phyloP scores from a whole-genome alignment of 2,329 filamentous ascomycete genomes.

The Diaporthe sp. region DNA sequence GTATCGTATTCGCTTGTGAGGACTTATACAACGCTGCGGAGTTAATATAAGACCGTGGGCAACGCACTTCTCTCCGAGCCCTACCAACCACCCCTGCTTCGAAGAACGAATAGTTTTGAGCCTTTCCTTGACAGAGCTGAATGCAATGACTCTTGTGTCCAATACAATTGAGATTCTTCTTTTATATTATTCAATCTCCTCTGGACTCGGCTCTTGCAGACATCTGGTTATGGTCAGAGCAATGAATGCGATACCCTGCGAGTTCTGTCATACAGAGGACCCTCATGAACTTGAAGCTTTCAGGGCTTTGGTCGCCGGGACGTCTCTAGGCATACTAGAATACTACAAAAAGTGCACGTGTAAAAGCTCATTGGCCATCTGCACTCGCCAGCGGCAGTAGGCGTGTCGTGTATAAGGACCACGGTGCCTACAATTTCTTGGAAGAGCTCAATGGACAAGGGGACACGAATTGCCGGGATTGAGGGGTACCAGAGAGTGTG shows the following conservation, averaged over 20 bases:
- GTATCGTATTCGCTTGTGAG: not conserved
- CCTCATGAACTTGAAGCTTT: too few relatives aligned
- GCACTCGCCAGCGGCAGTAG: not conserved
- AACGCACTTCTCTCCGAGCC: conserved; percentile 29
- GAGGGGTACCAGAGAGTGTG: not conserved
- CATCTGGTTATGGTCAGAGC: too few relatives aligned
- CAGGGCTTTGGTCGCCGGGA: not conserved
- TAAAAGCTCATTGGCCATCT: not conserved
- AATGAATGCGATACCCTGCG: not conserved
- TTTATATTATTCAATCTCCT: not conserved
- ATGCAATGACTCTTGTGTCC: not conserved
- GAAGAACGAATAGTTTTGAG: not conserved
- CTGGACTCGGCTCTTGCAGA: too few relatives aligned
- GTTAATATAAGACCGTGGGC: not conserved
- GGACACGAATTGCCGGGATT: not conserved
- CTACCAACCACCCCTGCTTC: not conserved
- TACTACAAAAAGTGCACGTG: not conserved
- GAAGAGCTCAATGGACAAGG: not conserved
- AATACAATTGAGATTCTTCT: not conserved
- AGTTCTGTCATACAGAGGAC: not conserved
- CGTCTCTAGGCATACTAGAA: not conserved
- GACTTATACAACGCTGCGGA: conserved; percentile 5
- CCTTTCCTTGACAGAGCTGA: not conserved
- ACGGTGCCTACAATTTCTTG: not conserved
- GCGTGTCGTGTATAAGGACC: not conserved